Base-by-base conservation (phyloP, 257 asterid species). In the Datura wrightii region DNA sequence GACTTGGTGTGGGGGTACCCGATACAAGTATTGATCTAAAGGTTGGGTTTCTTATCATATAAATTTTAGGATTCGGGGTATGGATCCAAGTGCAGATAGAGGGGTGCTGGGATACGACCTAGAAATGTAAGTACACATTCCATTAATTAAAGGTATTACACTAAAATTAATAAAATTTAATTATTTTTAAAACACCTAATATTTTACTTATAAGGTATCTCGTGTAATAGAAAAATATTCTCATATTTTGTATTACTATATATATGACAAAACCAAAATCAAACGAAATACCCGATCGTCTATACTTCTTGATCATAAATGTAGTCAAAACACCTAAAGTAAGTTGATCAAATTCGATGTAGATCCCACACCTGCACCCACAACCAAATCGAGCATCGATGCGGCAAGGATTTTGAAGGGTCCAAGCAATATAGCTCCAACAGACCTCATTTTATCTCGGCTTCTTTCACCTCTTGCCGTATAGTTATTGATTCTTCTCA, bases 391-490 rank as follows among this genome's bases (percentile, higher is more conserved):
- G 13, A 37, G 3, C 76, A 67, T 15, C 19, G 50, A 67, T 67
- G 76, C 4, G 48, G 11, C 50, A 67, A 67, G 76, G 50, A 67
- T 67, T 14, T 37, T 67, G 50, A 37, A 67, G 76, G 24, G 24
- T 67, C 76, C 50, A 67, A 67, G 31, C n/a, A 67, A 67, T 50
- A 67, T 67, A 67, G 76, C 52, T 37, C 48, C 76, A 67, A 37
- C 4, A 4, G 42, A 63, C 50, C 42, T 67, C 76, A 15, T 37
- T 67, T 37, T 50, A 37, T 37, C 76, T 37, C 18, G 13, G 6
- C 76, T 15, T 37, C 50, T 67, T 67, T 50, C 76, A 67, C 50
- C 79, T 70, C 36, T 70, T 18, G 36, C 53, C 15, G 5, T 70
- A 41, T 44, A 70, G 36, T 18, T 8, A 4, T 41, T 70, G 50